Conservation (phyloP, 228 moss, liverwort and hornwort species). For the Sphagnum fallax region DNA sequence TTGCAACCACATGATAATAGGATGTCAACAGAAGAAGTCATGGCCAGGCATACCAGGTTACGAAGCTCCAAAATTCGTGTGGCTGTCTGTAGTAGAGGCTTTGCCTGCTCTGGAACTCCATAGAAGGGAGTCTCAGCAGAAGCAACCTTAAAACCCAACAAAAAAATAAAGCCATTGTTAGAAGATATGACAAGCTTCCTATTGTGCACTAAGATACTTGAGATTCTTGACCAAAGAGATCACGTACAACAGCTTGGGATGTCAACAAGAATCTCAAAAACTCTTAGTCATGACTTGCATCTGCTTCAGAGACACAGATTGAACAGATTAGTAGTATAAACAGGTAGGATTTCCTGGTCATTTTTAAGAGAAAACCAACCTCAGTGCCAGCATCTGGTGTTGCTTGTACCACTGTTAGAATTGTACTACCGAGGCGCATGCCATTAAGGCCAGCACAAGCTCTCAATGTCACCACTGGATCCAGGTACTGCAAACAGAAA, state of each 20-base stretch:
- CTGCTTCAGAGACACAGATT: too few relatives aligned
- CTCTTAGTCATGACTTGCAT: too few relatives aligned
- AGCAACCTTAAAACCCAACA: slow-evolving; percentile 14
- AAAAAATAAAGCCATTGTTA: neutral
- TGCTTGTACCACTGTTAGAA: slow-evolving; percentile 59
- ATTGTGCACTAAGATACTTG: too few relatives aligned
- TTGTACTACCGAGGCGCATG: slow-evolving; percentile 57
- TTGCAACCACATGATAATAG: too few relatives aligned
- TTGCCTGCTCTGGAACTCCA: slow-evolving; percentile 54
- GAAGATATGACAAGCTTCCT: neutral
- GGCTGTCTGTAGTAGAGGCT: slow-evolving; percentile 50
- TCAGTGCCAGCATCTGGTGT: slow-evolving; percentile 28
- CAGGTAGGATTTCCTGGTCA: too few relatives aligned
- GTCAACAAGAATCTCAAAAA: too few relatives aligned
- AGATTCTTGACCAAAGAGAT: too few relatives aligned
- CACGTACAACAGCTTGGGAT: neutral
- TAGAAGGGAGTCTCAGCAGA: slow-evolving; percentile 46
- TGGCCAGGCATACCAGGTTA: slow-evolving; percentile 38
- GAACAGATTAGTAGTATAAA: too few relatives aligned
- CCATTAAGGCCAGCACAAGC: slow-evolving; percentile 83
- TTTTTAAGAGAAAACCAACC: slow-evolving; percentile 5
- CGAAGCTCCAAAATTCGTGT: slow-evolving; percentile 60
- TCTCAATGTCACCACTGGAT: slow-evolving; percentile 46
- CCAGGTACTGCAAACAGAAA: slow-evolving; percentile 55
- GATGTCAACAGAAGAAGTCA: too few relatives aligned